phyloP scores from a whole-genome alignment of 495 filamentous ascomycete species.

The Beverwykella pulmonaria region DNA sequence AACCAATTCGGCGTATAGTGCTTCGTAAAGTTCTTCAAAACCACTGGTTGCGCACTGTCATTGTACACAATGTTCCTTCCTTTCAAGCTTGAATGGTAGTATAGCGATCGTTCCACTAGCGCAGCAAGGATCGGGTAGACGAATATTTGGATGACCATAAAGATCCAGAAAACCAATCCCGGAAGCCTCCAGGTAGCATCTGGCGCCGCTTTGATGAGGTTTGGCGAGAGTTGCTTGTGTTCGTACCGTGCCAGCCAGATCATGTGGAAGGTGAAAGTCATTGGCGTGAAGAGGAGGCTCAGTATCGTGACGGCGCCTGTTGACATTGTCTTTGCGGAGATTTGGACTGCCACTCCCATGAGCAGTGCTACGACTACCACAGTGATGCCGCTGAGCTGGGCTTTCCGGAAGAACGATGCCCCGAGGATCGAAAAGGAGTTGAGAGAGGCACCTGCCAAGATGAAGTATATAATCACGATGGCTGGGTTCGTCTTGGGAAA shows the following conservation, averaged over 20 bases:
- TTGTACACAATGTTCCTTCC: slow-evolving; percentile 54
- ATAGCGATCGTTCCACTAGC: slow-evolving; percentile 70
- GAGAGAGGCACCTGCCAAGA: slow-evolving; percentile 66
- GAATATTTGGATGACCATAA: slow-evolving; percentile 72
- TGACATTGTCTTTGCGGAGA: slow-evolving; percentile 53
- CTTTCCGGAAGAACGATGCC: slow-evolving; percentile 72
- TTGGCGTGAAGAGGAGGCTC: slow-evolving; percentile 72
- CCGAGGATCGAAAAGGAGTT: slow-evolving; percentile 70
- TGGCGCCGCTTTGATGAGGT: slow-evolving; percentile 60
- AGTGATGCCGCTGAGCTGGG: slow-evolving; percentile 75
- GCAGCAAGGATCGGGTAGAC: slow-evolving; percentile 71
- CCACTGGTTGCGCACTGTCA: slow-evolving; percentile 48
- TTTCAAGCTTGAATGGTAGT: slow-evolving; percentile 64
- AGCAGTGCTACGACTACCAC: slow-evolving; percentile 65
- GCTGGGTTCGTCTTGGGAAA: slow-evolving; percentile 63
- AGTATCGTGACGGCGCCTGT: slow-evolving; percentile 64
- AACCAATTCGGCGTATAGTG: slow-evolving; percentile 68
- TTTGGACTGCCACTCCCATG: slow-evolving; percentile 70
- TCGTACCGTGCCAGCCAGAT: slow-evolving; percentile 71
- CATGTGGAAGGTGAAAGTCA: slow-evolving; percentile 75
- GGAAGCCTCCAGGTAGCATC: slow-evolving; percentile 64
- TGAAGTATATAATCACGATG: slow-evolving; percentile 63
- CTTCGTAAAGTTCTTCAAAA: slow-evolving; percentile 70
- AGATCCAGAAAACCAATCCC: slow-evolving; percentile 67
- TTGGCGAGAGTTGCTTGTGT: slow-evolving; percentile 54